phyloP scores from a whole-genome alignment of 768 basidiomycete genomes.

The Ramaria sp. region DNA sequence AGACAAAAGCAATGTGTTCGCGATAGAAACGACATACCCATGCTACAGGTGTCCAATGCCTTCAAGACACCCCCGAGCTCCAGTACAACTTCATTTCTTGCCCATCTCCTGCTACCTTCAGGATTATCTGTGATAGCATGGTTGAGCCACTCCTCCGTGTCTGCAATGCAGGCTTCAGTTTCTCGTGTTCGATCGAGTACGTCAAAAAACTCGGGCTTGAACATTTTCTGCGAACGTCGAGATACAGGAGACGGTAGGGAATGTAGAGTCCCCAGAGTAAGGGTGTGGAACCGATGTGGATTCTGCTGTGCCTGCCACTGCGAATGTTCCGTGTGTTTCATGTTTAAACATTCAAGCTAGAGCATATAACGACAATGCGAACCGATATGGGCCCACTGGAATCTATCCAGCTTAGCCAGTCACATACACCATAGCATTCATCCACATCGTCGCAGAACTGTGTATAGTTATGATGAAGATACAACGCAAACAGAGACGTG shows the following conservation, averaged over 20 bases:
- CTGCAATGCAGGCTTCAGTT: constrained; percentile 47
- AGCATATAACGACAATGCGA: constrained; percentile 15
- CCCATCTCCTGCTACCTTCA: constrained; percentile 34
- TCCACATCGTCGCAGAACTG: constrained; percentile 75
- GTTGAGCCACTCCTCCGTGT: constrained; percentile 48
- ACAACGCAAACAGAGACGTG: constrained; percentile 77
- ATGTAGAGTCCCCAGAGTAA: constrained; percentile 77
- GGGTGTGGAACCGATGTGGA: constrained; percentile 79
- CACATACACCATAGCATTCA: constrained; percentile 56
- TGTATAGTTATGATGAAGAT: constrained; percentile 89
- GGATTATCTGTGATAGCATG: constrained; percentile 18
- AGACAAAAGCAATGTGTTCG: constrained; percentile 13
- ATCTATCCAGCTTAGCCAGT: constrained; percentile 72
- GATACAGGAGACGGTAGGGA: constrained; percentile 80
- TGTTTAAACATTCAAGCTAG: background rate
- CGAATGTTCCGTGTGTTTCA: background rate
- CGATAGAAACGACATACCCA: constrained; percentile 21
- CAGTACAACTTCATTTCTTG: constrained; percentile 34
- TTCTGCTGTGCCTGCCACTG: constrained; percentile 54
- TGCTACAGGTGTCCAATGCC: constrained; percentile 17
- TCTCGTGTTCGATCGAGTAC: constrained; percentile 42
- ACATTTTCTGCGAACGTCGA: constrained; percentile 67
- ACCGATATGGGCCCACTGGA: constrained; percentile 55
- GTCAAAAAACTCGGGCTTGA: constrained; percentile 83
- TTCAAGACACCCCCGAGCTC: constrained; percentile 53